phyloP scores from a whole-genome alignment of 495 filamentous ascomycete species.

The Penicillium waksmanii region DNA sequence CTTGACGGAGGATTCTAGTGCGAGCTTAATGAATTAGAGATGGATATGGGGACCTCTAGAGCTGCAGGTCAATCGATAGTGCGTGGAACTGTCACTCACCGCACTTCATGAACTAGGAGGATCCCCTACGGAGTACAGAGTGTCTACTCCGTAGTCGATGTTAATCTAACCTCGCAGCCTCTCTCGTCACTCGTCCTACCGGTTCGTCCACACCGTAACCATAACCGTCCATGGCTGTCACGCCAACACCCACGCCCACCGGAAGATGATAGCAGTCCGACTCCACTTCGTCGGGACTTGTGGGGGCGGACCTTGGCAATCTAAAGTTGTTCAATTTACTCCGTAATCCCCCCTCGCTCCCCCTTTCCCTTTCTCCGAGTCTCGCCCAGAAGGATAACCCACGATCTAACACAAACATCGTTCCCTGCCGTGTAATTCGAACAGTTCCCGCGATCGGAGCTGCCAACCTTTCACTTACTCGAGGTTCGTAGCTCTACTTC shows the following conservation, averaged over 20 bases:
- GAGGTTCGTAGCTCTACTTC: slow-evolving; percentile 12
- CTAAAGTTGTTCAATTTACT: not conserved
- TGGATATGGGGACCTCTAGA: not conserved
- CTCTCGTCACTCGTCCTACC: slow-evolving; percentile 13
- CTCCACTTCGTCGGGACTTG: slow-evolving; percentile 10
- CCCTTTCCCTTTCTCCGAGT: not conserved
- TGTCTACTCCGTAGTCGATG: not conserved
- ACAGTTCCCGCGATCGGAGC: slow-evolving; percentile 18
- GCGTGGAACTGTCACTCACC: slow-evolving; percentile 10
- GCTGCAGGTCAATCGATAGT: slow-evolving; percentile 17
- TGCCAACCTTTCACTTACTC: slow-evolving; percentile 15
- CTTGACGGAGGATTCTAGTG: not conserved
- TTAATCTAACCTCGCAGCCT: not conserved
- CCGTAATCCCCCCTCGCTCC: not conserved
- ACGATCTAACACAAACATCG: not conserved
- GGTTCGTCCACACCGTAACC: slow-evolving; percentile 5
- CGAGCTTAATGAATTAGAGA: slow-evolving; percentile 3
- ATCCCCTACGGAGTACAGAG: not conserved
- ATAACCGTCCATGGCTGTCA: too few species aligned
- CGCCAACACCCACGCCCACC: not conserved
- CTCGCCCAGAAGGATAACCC: not conserved
- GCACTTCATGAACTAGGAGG: slow-evolving; percentile 1
- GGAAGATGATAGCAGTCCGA: slow-evolving; percentile 12
- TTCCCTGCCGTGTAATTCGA: not conserved
- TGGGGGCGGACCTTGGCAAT: slow-evolving; percentile 26